Conservation (phyloP, 305 asterid genomes). For the Ajuga reptans region DNA sequence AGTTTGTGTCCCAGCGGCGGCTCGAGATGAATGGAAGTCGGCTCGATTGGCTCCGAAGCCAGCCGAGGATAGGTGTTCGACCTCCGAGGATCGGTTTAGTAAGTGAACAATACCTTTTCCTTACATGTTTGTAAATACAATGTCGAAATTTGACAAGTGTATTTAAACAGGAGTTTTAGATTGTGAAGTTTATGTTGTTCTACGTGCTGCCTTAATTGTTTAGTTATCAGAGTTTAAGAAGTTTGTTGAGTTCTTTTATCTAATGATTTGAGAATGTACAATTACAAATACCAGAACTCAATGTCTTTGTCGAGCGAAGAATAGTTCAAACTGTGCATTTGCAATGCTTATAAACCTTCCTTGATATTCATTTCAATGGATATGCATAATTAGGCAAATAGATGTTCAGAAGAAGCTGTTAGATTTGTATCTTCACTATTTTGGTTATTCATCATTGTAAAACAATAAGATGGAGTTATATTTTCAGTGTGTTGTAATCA, state of each 20-base stretch:
- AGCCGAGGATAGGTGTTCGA: constrained; percentile 67
- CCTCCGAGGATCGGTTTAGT: constrained; percentile 77
- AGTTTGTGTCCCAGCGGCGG: constrained; percentile 46
- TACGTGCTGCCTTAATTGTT: constrained; percentile 8
- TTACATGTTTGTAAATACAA: background rate
- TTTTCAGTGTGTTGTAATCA: background rate
- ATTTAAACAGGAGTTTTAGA: constrained; percentile 4
- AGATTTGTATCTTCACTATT: background rate
- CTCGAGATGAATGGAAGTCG: constrained; percentile 36
- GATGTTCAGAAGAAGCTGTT: background rate
- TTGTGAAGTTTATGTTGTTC: constrained; percentile 3
- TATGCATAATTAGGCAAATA: background rate
- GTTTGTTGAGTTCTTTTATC: constrained; percentile 8
- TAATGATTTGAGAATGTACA: constrained; percentile 1
- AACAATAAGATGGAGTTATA: background rate
- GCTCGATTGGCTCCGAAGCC: constrained; percentile 52
- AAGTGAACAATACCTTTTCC: constrained; percentile 24
- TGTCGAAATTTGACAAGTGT: background rate
- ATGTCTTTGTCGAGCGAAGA: background rate
- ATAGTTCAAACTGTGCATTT: constrained; percentile 1
- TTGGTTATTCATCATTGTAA: constrained; percentile 1
- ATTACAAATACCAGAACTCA: background rate
- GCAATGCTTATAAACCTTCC: constrained; percentile 3
- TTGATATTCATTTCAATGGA: background rate
- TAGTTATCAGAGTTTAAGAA: background rate